Conservation (phyloP, 805 yeast species). For the Ogataea trehaloabstinens region DNA sequence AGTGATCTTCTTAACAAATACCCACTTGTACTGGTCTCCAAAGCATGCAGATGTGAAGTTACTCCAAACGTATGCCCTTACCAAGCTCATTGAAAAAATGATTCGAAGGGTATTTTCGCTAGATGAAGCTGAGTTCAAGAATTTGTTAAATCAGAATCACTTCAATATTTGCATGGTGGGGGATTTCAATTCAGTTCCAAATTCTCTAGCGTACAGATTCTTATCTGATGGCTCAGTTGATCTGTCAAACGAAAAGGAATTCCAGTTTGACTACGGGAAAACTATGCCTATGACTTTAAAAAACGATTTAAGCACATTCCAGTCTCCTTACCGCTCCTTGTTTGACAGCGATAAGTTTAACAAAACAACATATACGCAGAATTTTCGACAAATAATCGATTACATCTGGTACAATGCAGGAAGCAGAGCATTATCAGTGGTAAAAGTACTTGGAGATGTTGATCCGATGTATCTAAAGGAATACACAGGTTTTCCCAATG, state of each 20-base stretch:
- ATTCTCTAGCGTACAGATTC: constrained; percentile 48
- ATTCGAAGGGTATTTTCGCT: constrained; percentile 22
- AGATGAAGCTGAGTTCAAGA: constrained; percentile 10
- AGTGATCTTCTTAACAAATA: constrained; percentile 48
- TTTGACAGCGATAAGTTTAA: constrained; percentile 22
- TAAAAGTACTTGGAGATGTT: constrained; percentile 52
- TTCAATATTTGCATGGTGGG: constrained; percentile 49
- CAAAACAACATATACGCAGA: constrained; percentile 47
- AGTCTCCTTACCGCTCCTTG: constrained; percentile 28
- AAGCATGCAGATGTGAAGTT: constrained; percentile 53
- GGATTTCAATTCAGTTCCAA: constrained; percentile 53
- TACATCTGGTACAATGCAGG: constrained; percentile 52
- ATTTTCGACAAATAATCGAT: constrained; percentile 53
- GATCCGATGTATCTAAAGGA: constrained; percentile 32
- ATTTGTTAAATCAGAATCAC: constrained; percentile 21
- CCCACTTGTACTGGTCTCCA: constrained; percentile 60
- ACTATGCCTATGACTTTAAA: constrained; percentile 6
- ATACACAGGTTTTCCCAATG: constrained; percentile 50
- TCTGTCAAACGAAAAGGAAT: constrained; percentile 17
- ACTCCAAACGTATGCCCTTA: constrained; percentile 48
- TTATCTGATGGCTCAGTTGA: constrained; percentile 30
- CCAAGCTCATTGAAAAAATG: constrained; percentile 31
- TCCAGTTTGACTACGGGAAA: constrained; percentile 21
- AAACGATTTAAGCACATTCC: constrained; percentile 20
- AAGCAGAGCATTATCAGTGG: constrained; percentile 34